Evolutionary conservation across 2,329 filamentous ascomycete genomes (phyloP).

Genomic region (Aspergillus felis): DNA sequence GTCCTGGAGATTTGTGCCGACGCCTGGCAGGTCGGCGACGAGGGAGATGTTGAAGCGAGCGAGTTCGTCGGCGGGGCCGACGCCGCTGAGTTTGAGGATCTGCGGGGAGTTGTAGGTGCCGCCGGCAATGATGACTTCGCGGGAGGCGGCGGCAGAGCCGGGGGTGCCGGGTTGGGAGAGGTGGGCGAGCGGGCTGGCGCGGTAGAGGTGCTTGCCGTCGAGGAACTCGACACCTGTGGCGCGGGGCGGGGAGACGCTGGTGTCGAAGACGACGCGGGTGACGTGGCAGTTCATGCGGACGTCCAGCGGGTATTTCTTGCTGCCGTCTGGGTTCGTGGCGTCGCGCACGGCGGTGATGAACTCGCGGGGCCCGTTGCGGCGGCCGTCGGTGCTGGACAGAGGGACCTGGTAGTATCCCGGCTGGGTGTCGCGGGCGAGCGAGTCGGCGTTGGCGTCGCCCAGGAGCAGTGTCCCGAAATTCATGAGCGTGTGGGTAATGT

Average conservation of each 20-base stretch:
- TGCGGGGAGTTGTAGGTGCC: conserved; percentile 63
- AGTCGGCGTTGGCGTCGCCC: conserved; percentile 51
- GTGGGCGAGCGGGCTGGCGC: conserved; percentile 39
- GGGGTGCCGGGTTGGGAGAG: conserved; percentile 27
- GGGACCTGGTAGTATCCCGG: conserved; percentile 58
- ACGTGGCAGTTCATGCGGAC: conserved; percentile 48
- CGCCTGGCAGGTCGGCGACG: conserved; percentile 55
- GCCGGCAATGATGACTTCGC: conserved; percentile 45
- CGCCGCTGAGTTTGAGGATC: conserved; percentile 61
- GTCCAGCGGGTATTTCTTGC: conserved; percentile 52
- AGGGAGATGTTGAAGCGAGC: conserved; percentile 51
- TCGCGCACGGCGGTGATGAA: conserved; percentile 32
- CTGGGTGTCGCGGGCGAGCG: conserved; percentile 42
- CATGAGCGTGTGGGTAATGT: conserved; percentile 37
- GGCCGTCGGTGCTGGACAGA: conserved; percentile 37
- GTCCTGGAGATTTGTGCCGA: conserved; percentile 63
- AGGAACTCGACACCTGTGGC: conserved; percentile 51
- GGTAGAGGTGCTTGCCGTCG: conserved; percentile 46
- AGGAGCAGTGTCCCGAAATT: conserved; percentile 46
- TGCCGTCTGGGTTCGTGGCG: conserved; percentile 21
- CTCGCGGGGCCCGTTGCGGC: conserved; percentile 37
- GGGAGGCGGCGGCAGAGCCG: conserved; percentile 41
- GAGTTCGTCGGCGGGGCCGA: conserved; percentile 55
- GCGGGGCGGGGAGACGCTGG: conserved; percentile 32
- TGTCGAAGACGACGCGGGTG: conserved; percentile 46